phyloP scores from a whole-genome alignment of 768 basidiomycete species.

The Boletus pseudo-olivaceus region DNA sequence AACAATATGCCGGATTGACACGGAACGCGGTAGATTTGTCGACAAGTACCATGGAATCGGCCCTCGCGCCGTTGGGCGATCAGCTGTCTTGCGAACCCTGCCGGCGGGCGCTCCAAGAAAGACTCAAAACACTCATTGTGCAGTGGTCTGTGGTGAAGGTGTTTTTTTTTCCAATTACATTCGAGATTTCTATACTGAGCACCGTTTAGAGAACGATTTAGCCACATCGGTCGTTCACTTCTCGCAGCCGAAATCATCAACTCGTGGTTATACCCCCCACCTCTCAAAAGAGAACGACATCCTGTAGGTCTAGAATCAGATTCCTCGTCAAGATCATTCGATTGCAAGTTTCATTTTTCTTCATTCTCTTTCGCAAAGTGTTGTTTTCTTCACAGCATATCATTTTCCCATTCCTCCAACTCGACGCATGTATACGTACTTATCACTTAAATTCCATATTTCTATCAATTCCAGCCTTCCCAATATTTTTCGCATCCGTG shows the following conservation, averaged over 20 bases:
- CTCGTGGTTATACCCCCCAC: constrained; percentile 3
- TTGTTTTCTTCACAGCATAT: constrained; percentile 3
- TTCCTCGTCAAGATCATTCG: neutral
- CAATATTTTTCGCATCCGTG: neutral
- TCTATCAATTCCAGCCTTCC: neutral
- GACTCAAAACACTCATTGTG: constrained; percentile 62
- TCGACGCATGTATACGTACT: constrained; percentile 3
- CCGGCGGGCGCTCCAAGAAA: constrained; percentile 54
- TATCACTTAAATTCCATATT: neutral
- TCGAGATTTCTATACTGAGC: constrained; percentile 7
- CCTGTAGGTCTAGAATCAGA: neutral
- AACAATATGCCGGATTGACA: constrained; percentile 1
- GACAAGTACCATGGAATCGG: constrained; percentile 65
- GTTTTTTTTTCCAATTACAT: neutral
- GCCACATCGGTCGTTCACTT: neutral
- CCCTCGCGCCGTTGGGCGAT: constrained; percentile 64
- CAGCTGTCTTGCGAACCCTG: constrained; percentile 72
- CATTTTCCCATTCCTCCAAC: neutral
- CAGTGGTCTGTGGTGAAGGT: constrained; percentile 84
- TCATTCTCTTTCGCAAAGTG: neutral
- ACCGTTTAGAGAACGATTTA: constrained; percentile 54
- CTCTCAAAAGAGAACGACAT: neutral
- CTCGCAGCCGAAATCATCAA: neutral
- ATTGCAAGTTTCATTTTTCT: constrained; percentile 1
- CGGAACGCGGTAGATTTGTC: constrained; percentile 56